A percentile compares a stretch with the other conserved stretches of the same genome.
These are phyloP conservation scores for Exophiala spinifera DNA, from an alignment of 2,329 filamentous ascomycete species.

Conservation along the genomic window DNA sequence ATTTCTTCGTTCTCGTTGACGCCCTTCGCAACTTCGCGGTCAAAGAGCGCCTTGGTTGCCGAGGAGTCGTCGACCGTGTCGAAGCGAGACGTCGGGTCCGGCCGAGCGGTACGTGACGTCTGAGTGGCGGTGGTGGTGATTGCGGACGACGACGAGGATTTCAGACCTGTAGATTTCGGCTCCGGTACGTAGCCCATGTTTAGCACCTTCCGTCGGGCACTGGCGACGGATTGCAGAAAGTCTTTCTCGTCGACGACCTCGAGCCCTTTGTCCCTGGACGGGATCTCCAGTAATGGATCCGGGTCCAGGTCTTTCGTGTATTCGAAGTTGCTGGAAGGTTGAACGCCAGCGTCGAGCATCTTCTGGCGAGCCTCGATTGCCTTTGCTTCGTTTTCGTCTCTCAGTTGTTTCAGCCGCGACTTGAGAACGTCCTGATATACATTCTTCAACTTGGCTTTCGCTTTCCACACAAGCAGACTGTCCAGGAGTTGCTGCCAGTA, in stretches of 20 bases:
- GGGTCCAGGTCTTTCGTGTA: conserved; percentile 57
- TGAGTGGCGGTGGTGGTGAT: conserved; percentile 27
- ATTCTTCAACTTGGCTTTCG: conserved; percentile 75
- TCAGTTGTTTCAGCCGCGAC: conserved; percentile 64
- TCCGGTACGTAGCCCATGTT: conserved; percentile 68
- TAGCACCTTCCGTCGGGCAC: conserved; percentile 59
- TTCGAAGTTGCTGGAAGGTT: conserved; percentile 21
- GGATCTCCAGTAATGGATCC: conserved; percentile 63
- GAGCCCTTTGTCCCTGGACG: conserved; percentile 60
- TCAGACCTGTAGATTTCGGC: conserved; percentile 41
- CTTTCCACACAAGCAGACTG: conserved; percentile 85
- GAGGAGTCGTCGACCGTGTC: conserved; percentile 15
- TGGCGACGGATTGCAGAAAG: conserved; percentile 56
- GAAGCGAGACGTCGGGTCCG: conserved; percentile 32
- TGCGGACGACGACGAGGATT: conserved; percentile 11
- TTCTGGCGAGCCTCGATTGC: conserved; percentile 43
- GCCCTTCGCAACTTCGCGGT: conserved; percentile 86
- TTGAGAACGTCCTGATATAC: conserved; percentile 74
- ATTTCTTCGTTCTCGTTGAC: conserved; percentile 94
- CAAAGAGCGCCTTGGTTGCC: conserved; percentile 79
- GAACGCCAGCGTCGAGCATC: conserved; percentile 40
- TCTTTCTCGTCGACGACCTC: conserved; percentile 53
- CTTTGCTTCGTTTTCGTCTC: conserved; percentile 65
- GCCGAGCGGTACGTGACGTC: conserved; percentile 20
- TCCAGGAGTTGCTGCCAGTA: conserved; percentile 94